Conservation (phyloP, 495 filamentous ascomycete genomes). For the Parmelia sp. region DNA sequence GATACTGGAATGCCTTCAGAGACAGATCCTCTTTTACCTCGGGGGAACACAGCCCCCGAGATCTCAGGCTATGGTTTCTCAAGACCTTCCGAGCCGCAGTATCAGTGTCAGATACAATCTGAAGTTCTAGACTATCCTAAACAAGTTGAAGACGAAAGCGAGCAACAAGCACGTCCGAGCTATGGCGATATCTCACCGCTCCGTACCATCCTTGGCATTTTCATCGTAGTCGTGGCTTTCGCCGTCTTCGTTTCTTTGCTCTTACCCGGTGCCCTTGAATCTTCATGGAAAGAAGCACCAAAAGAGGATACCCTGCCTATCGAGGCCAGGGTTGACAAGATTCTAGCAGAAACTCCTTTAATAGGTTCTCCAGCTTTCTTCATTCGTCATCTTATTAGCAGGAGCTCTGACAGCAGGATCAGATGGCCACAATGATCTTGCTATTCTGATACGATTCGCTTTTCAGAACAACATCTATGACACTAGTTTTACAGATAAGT, state of each 20-base stretch:
- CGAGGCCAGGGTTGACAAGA: slow-evolving; percentile 60
- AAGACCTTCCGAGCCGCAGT: neutral
- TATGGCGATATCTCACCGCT: slow-evolving; percentile 16
- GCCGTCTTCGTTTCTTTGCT: slow-evolving; percentile 20
- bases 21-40: slow-evolving; percentile 25
- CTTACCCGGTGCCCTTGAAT: slow-evolving; percentile 8
- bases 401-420: slow-evolving; percentile 18
- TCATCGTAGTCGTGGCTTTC: slow-evolving; percentile 22
- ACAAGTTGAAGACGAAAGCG: slow-evolving; percentile 14
- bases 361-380: slow-evolving; percentile 52
- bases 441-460: slow-evolving; percentile 59
- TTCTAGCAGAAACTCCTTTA: slow-evolving; percentile 66
- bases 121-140: slow-evolving; percentile 8
- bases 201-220: slow-evolving; percentile 12
- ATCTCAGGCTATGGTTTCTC: slow-evolving; percentile 25
- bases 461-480: slow-evolving; percentile 76
- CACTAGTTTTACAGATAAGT: slow-evolving; percentile 61
- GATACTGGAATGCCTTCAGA: slow-evolving; percentile 19
- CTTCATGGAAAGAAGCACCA: slow-evolving; percentile 22
- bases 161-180: slow-evolving; percentile 1
- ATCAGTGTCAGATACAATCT: slow-evolving; percentile 10
- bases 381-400: slow-evolving; percentile 4
- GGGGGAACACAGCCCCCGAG: slow-evolving; percentile 21
- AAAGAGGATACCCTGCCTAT: slow-evolving; percentile 37
- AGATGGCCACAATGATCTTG: slow-evolving; percentile 93